Evolutionary conservation across 208 protist species (phyloP).

Genomic region (Crithidia brevicula): DNA sequence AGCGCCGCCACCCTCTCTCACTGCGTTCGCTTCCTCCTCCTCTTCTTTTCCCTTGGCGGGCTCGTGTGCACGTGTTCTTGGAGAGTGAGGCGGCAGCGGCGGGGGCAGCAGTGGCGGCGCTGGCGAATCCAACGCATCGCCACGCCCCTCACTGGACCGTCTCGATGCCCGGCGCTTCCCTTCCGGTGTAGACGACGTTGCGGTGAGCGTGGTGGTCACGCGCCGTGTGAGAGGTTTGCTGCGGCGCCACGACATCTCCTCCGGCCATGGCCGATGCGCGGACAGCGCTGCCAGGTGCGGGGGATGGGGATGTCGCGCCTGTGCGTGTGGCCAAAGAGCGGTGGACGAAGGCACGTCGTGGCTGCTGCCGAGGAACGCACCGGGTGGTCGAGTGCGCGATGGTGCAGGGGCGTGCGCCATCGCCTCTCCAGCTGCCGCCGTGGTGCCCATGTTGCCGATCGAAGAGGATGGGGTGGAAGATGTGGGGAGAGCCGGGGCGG

Average conservation of each 20-base stretch:
- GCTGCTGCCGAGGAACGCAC: neutral
- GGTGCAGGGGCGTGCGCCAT: no score
- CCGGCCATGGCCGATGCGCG: neutral
- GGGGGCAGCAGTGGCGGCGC: no score
- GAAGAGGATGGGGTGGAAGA: neutral
- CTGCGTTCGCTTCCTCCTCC: no score
- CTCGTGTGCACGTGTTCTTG: no score
- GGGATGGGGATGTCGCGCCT: neutral
- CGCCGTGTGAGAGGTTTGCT: conserved; percentile 14
- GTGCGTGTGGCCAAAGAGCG: neutral
- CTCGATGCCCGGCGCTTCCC: neutral
- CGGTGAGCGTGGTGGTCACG: neutral
- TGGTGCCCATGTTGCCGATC: neutral
- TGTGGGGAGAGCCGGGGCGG: neutral
- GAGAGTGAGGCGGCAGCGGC: no score
- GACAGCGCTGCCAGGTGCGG: neutral
- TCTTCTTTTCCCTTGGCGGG: no score
- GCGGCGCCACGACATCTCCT: conserved; percentile 8
- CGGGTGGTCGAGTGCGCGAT: no score
- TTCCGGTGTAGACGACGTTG: neutral
- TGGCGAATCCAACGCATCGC: no score
- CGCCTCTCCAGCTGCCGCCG: neutral
- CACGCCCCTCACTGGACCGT: neutral
- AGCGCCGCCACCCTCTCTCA: no score
- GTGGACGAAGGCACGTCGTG: neutral